These are phyloP conservation scores for Ceratobasidium sp. DNA, from an alignment of 1,284 basidiomycete species.

Conservation along the genomic window DNA sequence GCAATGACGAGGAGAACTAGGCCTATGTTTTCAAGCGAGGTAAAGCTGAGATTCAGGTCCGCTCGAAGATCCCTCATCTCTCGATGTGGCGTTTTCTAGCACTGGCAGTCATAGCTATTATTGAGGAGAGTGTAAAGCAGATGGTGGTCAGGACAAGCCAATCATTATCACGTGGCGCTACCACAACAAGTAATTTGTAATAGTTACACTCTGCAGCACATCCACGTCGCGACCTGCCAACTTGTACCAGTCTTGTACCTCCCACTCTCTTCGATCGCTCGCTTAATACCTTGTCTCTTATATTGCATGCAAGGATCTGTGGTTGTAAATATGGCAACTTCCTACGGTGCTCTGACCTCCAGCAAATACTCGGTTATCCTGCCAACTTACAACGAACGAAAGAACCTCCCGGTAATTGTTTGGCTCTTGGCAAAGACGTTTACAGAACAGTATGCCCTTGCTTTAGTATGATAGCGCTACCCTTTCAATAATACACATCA, in stretches of 20 bases:
- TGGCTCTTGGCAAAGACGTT: slow-evolving; percentile 86
- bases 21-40: neutral
- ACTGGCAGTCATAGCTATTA: neutral
- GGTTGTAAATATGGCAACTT: slow-evolving; percentile 33
- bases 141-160: too few species aligned
- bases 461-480: neutral
- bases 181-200: slow-evolving; percentile 6
- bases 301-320: slow-evolving; percentile 43
- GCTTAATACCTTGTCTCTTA: neutral
- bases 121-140: too few species aligned
- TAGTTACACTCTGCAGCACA: slow-evolving; percentile 5
- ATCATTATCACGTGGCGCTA: neutral
- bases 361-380: slow-evolving; percentile 88
- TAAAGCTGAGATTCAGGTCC: neutral
- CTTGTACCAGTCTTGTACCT: neutral
- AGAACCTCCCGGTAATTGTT: slow-evolving; percentile 88
- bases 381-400: slow-evolving; percentile 93
- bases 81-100: neutral
- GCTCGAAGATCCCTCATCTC: neutral
- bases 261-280: neutral
- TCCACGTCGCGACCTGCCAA: slow-evolving; percentile 24
- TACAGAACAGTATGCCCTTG: slow-evolving; percentile 72
- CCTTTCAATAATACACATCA: slow-evolving; percentile 53
- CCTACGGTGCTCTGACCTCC: slow-evolving; percentile 29
- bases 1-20: neutral